phyloP scores from a whole-genome alignment of 257 asterid genomes.

The Solanum microdontum region DNA sequence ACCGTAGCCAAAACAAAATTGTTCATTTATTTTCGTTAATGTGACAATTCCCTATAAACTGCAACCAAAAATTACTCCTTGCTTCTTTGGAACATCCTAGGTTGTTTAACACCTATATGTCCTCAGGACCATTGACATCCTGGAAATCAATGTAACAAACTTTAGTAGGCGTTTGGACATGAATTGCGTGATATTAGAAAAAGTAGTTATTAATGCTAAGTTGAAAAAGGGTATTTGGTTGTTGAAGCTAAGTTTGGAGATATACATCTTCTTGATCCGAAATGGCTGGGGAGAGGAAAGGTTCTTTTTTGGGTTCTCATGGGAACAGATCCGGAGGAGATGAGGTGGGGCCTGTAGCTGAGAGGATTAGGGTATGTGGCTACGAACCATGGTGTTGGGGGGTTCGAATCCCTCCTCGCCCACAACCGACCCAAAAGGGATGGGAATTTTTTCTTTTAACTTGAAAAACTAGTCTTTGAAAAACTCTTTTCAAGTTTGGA shows the following conservation, averaged over 20 bases:
- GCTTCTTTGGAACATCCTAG: neutral
- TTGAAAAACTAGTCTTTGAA: neutral
- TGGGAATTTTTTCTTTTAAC: neutral
- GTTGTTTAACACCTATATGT: conserved; percentile 26
- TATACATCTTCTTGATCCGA: neutral
- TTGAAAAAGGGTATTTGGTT: neutral
- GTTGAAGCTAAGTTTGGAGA: neutral
- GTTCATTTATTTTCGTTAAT: neutral
- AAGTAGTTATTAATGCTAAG: neutral
- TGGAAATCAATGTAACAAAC: conserved; percentile 15
- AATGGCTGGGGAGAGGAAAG: neutral
- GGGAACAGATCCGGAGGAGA: neutral
- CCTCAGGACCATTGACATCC: conserved; percentile 78
- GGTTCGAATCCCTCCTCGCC: neutral
- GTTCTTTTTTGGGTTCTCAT: neutral
- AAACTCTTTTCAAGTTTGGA: neutral
- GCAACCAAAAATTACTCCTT: neutral
- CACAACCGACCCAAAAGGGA: neutral
- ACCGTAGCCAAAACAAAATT: neutral
- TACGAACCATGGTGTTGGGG: neutral
- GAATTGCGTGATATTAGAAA: neutral
- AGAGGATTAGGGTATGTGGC: neutral
- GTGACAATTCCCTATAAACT: neutral
- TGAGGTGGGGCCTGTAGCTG: neutral
- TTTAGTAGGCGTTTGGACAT: neutral